phyloP scores from a whole-genome alignment of 331 rosid species.

The Rhamnella rubrinervis region DNA sequence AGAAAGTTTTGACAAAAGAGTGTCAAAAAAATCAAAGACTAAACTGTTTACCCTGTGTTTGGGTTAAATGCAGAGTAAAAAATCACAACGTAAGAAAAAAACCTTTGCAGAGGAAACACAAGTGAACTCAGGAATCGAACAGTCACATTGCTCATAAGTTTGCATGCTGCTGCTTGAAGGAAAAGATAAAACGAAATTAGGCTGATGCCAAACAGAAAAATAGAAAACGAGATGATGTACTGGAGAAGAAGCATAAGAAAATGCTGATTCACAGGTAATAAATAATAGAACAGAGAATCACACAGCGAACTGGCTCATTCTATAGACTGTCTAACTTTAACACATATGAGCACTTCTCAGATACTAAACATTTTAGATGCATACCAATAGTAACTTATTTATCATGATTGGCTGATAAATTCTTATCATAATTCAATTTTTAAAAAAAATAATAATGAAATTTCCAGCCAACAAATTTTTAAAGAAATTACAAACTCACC shows the following conservation, averaged over 20 bases:
- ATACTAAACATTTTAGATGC: too few species aligned
- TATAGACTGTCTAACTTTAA: too few species aligned
- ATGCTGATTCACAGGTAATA: too few species aligned
- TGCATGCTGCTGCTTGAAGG: conserved; percentile 70
- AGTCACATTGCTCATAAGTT: conserved; percentile 70
- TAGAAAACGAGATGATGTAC: background rate
- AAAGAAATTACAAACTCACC: conserved; percentile 41
- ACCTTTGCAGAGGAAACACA: conserved; percentile 97
- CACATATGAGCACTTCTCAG: too few species aligned
- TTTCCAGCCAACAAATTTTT: background rate
- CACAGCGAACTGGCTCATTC: background rate
- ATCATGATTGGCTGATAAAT: too few species aligned
- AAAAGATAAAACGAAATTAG: conserved; percentile 27
- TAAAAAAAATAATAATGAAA: background rate
- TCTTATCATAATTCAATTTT: background rate
- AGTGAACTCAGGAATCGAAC: conserved; percentile 94
- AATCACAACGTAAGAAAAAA: conserved; percentile 34
- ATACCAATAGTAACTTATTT: too few species aligned
- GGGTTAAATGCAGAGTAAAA: background rate
- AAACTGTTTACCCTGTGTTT: background rate
- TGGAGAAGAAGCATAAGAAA: background rate
- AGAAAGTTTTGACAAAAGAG: too few species aligned
- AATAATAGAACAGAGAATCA: background rate
- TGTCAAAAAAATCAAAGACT: conserved; percentile 5
- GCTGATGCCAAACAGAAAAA: conserved; percentile 1